Base-by-base conservation (phyloP, 805 yeast species). In the Dipodascus albidus region DNA sequence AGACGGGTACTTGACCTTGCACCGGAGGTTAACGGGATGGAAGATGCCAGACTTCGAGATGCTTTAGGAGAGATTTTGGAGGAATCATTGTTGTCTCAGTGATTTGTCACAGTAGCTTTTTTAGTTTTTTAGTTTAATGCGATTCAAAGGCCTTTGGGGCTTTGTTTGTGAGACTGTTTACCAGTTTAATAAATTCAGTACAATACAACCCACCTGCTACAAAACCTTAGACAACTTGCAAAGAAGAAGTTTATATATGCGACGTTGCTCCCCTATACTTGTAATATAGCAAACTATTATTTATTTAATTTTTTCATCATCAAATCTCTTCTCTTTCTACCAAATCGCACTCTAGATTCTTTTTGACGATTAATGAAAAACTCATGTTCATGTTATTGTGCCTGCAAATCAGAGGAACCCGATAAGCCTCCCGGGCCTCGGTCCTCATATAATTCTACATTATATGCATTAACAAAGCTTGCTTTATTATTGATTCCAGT, bases 1-100 rank as follows among this genome's bases (percentile, higher is more conserved):
- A 61, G 66, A 31, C 62, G 73, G 17, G 72, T 70, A n/a, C 61
- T 70, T 50, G 66, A 59, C 53, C 59, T 70, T 23, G 72, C 71
- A 6, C 71, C 71, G 0, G 56, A 58, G 9, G 61, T 65, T 24
- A 62, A 66, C 47, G 52, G 52, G 3, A 57, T 60, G n/a, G 67
- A 60, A 22, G 66, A 64, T 20, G 66, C 57, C 47, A 54, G 56
- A 22, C 61, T 66, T 23, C 55, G 66, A 22, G 68, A 59, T 38
- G 59, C 58, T 31, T 54, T 67, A 23, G 53, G 58, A 20, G 52
- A 41, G 21, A 67, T 68, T 47, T 51, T 67, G 15, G 63, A 59
- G 48, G 60, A 59, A 4, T 4, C 44, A 11, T 14, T 38, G 44
- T n/a, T 27, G 33, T 27, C 33, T 27, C 33, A 27, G 33, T 27